phyloP scores from a whole-genome alignment of 257 asterid genomes.

The Capsicum rhomboideum region DNA sequence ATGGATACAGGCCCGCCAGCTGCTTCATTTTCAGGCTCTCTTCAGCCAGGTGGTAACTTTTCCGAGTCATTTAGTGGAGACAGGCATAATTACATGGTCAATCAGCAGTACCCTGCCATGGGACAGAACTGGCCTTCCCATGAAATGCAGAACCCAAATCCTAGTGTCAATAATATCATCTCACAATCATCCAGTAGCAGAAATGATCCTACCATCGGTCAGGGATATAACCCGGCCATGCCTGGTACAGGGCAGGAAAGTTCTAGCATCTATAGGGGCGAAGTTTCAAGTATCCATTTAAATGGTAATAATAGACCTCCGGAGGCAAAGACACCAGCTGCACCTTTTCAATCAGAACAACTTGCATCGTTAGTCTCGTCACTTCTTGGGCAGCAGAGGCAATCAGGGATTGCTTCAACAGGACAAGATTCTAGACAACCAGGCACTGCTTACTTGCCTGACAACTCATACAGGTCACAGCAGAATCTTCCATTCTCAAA shows the following conservation, averaged over 20 bases:
- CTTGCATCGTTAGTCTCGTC: slow-evolving; percentile 65
- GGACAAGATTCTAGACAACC: slow-evolving; percentile 39
- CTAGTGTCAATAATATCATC: slow-evolving; percentile 9
- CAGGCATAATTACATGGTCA: slow-evolving; percentile 29
- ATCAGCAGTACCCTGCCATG: slow-evolving; percentile 26
- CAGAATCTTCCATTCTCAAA: slow-evolving; percentile 34
- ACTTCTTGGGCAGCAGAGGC: slow-evolving; percentile 70
- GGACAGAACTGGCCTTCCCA: slow-evolving; percentile 43
- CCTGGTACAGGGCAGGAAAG: slow-evolving; percentile 5
- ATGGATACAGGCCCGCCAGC: slow-evolving; percentile 17
- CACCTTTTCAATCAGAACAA: slow-evolving; percentile 57
- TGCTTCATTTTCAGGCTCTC: slow-evolving; percentile 18
- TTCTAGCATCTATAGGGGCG: slow-evolving; percentile 20
- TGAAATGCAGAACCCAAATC: slow-evolving; percentile 28
- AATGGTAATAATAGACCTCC: slow-evolving; percentile 31
- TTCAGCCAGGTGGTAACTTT: slow-evolving; percentile 12
- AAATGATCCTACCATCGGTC: slow-evolving; percentile 17
- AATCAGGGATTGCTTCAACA: slow-evolving; percentile 17
- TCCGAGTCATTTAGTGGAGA: slow-evolving; percentile 13
- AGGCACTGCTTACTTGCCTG: slow-evolving; percentile 26
- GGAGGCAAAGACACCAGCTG: slow-evolving; percentile 32
- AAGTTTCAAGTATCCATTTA: slow-evolving; percentile 3
- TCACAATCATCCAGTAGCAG: slow-evolving; percentile 18
- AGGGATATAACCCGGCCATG: slow-evolving; percentile 19
- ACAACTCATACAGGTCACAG: slow-evolving; percentile 23